Evolutionary conservation across 306 rosid genomes (phyloP).

Genomic region (Spatholobus suberectus): DNA sequence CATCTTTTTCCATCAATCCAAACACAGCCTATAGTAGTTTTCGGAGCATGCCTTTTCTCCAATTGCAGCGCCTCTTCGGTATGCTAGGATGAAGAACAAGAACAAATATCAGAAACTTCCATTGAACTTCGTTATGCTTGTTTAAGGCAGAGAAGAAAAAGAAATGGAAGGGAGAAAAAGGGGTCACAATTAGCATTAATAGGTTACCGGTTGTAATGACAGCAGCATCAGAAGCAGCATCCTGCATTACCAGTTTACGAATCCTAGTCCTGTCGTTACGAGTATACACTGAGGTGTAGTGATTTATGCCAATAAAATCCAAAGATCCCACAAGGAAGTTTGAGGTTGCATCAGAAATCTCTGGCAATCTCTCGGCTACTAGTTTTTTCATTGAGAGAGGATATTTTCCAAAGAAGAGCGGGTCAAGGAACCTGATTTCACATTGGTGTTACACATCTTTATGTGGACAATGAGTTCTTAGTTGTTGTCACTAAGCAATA

Average conservation of each 20-base stretch:
- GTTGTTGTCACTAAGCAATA: background rate
- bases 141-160: conserved; percentile 21
- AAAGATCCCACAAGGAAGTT: conserved; percentile 66
- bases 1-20: background rate
- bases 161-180: background rate
- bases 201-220: conserved; percentile 80
- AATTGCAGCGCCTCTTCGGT: conserved; percentile 67
- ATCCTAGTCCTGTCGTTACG: conserved; percentile 75
- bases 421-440: conserved; percentile 88
- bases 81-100: conserved; percentile 55
- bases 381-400: conserved; percentile 77
- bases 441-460: conserved; percentile 33
- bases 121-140: conserved; percentile 11
- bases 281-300: conserved; percentile 82
- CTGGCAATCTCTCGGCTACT: conserved; percentile 76
- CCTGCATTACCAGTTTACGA: conserved; percentile 68
- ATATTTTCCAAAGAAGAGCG: conserved; percentile 76
- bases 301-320: conserved; percentile 88
- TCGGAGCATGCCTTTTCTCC: conserved; percentile 80
- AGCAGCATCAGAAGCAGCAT: conserved; percentile 80
- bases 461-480: conserved; percentile 5
- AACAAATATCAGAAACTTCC: conserved; percentile 41
- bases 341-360: conserved; percentile 58
- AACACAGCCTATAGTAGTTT: conserved; percentile 18
- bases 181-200: conserved; percentile 10